Percentiles rank a stretch among this genome's conserved stretches.
Evolutionary conservation across 192 early-diverging fungal species (phyloP).

Genomic region (Coemansia sp.): DNA sequence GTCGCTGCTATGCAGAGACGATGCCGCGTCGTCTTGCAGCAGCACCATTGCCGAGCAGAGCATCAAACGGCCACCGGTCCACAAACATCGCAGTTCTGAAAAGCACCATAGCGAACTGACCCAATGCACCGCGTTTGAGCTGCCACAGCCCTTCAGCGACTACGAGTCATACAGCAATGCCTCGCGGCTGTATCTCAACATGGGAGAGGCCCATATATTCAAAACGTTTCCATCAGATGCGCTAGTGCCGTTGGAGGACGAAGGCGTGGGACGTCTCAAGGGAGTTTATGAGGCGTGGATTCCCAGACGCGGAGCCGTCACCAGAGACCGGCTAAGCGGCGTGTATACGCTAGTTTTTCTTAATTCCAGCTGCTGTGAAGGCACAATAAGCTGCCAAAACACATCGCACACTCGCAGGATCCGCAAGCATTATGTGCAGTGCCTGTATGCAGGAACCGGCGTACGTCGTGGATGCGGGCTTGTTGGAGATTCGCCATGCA

Average conservation of each 20-base stretch:
- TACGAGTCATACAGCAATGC: slow-evolving; percentile 30
- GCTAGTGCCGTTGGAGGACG: slow-evolving; percentile 38
- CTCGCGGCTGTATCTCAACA: slow-evolving; percentile 25
- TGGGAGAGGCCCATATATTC: slow-evolving; percentile 18
- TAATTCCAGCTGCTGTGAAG: slow-evolving; percentile 14
- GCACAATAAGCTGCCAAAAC: slow-evolving; percentile 16
- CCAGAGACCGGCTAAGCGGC: slow-evolving; percentile 39
- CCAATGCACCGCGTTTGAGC: slow-evolving; percentile 9
- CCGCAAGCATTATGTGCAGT: slow-evolving; percentile 34
- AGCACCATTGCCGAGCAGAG: background rate
- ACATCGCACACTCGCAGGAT: background rate
- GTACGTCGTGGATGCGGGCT: slow-evolving; percentile 16
- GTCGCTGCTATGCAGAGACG: slow-evolving; percentile 26
- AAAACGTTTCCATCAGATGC: slow-evolving; percentile 40
- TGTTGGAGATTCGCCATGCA: slow-evolving; percentile 9
- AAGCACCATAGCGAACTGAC: background rate
- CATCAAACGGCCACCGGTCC: background rate
- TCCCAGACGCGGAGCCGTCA: slow-evolving; percentile 17
- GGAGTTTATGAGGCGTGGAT: slow-evolving; percentile 46
- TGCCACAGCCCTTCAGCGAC: slow-evolving; percentile 17
- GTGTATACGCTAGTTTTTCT: slow-evolving; percentile 29
- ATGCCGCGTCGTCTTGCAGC: background rate
- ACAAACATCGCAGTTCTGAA: background rate
- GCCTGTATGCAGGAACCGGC: slow-evolving; percentile 40
- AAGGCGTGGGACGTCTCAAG: slow-evolving; percentile 43